Percentiles rank a stretch among this genome's conserved stretches.
Conservation (phyloP, 2,329 filamentous ascomycete species). For the Corynespora cassiicola region DNA sequence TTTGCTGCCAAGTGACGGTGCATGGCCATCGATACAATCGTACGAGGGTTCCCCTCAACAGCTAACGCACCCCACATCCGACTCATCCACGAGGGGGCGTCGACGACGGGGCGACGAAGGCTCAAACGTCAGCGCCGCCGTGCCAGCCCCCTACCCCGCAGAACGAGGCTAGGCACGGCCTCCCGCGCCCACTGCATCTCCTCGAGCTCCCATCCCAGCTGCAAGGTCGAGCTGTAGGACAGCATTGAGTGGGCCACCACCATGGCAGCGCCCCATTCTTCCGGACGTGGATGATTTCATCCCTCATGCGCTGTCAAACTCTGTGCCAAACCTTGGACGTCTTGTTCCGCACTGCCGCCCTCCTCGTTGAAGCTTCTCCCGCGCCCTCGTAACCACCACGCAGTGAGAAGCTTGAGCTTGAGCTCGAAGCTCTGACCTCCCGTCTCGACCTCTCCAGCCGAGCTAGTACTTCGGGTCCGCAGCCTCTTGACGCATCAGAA, state of each 20-base stretch:
- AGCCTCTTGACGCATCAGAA: slow-evolving; percentile 19
- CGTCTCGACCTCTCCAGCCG: background rate
- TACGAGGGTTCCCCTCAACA: slow-evolving; percentile 18
- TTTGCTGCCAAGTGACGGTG: slow-evolving; percentile 22
- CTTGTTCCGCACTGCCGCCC: too few relatives aligned
- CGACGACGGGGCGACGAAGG: slow-evolving; percentile 3
- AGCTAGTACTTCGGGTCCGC: slow-evolving; percentile 30
- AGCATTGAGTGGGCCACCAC: slow-evolving; percentile 15
- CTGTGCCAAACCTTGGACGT: too few relatives aligned
- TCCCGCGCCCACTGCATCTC: slow-evolving; percentile 14
- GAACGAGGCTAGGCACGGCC: slow-evolving; percentile 14
- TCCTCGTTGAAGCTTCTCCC: background rate
- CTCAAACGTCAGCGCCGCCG: slow-evolving; percentile 23
- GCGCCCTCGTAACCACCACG: background rate
- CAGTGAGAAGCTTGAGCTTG: slow-evolving; percentile 12
- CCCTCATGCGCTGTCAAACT: too few relatives aligned
- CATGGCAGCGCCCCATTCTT: too few relatives aligned
- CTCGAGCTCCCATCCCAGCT: slow-evolving; percentile 7
- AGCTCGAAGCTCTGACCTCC: slow-evolving; percentile 1
- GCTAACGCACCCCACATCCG: slow-evolving; percentile 44
- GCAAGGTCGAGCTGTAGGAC: slow-evolving; percentile 14
- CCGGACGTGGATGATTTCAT: background rate
- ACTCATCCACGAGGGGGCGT: slow-evolving; percentile 23
- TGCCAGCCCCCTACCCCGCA: slow-evolving; percentile 21
- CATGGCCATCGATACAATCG: too few relatives aligned